phyloP scores from a whole-genome alignment of 345 rosid genomes.

The Durio zibethinus region DNA sequence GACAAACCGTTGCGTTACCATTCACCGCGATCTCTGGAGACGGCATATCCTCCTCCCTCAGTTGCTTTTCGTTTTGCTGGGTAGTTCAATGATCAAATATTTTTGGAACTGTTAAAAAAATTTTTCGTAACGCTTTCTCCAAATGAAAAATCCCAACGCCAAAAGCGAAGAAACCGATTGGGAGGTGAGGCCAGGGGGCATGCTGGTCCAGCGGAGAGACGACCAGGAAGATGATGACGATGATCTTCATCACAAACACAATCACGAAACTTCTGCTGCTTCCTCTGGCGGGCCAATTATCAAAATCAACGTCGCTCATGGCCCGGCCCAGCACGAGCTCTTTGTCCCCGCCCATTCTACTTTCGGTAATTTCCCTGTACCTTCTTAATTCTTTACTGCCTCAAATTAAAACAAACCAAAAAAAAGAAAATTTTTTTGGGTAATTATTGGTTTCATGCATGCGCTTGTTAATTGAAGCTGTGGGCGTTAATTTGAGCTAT shows the following conservation, averaged over 20 bases:
- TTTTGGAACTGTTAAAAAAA: neutral
- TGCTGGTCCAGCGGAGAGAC: conserved; percentile 26
- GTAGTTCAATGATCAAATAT: too few species aligned
- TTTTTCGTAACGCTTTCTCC: too few species aligned
- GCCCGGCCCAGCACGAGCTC: conserved; percentile 37
- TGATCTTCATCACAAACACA: neutral
- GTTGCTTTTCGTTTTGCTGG: neutral
- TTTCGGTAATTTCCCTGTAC: conserved; percentile 45
- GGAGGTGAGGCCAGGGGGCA: neutral
- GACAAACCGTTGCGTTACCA: neutral
- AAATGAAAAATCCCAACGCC: neutral
- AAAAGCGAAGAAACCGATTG: neutral
- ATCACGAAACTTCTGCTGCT: neutral
- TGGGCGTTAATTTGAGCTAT: neutral
- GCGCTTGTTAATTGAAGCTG: neutral
- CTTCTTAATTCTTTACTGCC: neutral
- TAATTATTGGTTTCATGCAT: neutral
- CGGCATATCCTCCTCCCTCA: neutral
- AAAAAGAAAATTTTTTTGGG: neutral
- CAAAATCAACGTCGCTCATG: conserved; percentile 36
- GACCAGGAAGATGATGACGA: neutral
- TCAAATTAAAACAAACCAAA: neutral
- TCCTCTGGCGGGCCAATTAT: conserved; percentile 22
- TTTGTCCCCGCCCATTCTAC: conserved; percentile 20
- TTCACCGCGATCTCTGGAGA: neutral